These are phyloP conservation scores for Piloderma croceum DNA, from an alignment of 768 basidiomycete genomes.

Conservation along the genomic window DNA sequence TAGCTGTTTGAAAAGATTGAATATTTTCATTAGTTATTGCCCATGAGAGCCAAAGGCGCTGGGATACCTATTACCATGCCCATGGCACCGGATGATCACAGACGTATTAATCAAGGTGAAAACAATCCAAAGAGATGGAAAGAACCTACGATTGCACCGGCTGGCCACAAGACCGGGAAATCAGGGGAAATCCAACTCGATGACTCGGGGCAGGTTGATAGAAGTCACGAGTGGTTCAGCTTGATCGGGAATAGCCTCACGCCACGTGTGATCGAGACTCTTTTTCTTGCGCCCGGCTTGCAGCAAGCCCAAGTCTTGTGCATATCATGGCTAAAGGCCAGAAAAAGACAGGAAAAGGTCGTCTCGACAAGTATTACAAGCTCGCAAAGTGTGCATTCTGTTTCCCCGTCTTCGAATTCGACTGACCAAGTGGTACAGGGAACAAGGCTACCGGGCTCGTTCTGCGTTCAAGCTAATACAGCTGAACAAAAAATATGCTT, in stretches of 20 bases:
- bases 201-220: too few species aligned
- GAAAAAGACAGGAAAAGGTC: slow-evolving; percentile 95
- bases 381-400: slow-evolving; percentile 68
- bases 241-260: too few species aligned
- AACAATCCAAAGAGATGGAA: too few species aligned
- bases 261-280: background rate
- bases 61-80: slow-evolving; percentile 57
- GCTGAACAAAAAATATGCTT: slow-evolving; percentile 94
- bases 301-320: background rate
- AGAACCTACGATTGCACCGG: too few species aligned
- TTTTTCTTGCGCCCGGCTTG: background rate
- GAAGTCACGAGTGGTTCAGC: too few species aligned
- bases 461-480: slow-evolving; percentile 99
- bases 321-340: slow-evolving; percentile 73
- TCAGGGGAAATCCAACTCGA: too few species aligned
- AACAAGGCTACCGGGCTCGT: slow-evolving; percentile 98
- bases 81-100: slow-evolving; percentile 26
- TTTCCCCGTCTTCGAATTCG: slow-evolving; percentile 5
- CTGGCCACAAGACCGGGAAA: too few species aligned
- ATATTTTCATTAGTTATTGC: slow-evolving; percentile 48
- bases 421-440: slow-evolving; percentile 44
- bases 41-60: slow-evolving; percentile 71
- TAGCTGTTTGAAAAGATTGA: slow-evolving; percentile 57
- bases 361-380: slow-evolving; percentile 96
- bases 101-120: background rate